Percentiles rank a stretch among this genome's conserved stretches.
These are phyloP conservation scores for Cotoneaster glaucophyllus DNA, from an alignment of 306 rosid genomes.

Conservation along the genomic window DNA sequence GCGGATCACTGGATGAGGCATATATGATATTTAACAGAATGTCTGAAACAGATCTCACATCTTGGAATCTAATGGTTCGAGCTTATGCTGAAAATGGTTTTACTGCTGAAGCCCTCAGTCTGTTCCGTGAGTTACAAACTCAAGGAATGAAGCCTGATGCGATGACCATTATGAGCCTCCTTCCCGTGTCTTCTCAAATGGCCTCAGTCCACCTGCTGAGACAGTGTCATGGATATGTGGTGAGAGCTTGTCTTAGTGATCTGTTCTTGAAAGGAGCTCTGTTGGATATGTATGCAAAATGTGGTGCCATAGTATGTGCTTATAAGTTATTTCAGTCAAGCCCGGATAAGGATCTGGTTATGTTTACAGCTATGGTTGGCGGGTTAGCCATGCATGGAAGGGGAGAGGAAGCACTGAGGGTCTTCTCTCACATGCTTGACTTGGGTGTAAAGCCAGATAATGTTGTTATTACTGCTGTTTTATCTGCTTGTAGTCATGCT, in stretches of 20 bases:
- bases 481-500: conserved; percentile 84
- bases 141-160: conserved; percentile 75
- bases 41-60: conserved; percentile 74
- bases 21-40: conserved; percentile 39
- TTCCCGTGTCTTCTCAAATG: conserved; percentile 63
- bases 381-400: conserved; percentile 82
- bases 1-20: conserved; percentile 57
- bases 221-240: conserved; percentile 75
- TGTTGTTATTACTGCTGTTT: conserved; percentile 58
- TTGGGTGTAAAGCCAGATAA: conserved; percentile 60
- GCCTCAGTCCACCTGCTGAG: conserved; percentile 55
- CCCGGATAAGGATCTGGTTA: conserved; percentile 65
- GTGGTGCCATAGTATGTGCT: conserved; percentile 56
- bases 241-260: conserved; percentile 56
- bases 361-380: conserved; percentile 78
- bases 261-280: conserved; percentile 59
- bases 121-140: conserved; percentile 49
- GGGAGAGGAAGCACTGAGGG: conserved; percentile 63
- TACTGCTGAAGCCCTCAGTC: conserved; percentile 47
- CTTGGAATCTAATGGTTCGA: conserved; percentile 84
- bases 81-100: conserved; percentile 69
- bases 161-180: conserved; percentile 74
- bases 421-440: conserved; percentile 61
- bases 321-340: conserved; percentile 49
- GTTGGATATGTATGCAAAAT: conserved; percentile 78